Evolutionary conservation across 352 stramenopile genomes (phyloP), one percentile per base, ranked within the genome.

Genomic region (Pythium rishiriense): DNA sequence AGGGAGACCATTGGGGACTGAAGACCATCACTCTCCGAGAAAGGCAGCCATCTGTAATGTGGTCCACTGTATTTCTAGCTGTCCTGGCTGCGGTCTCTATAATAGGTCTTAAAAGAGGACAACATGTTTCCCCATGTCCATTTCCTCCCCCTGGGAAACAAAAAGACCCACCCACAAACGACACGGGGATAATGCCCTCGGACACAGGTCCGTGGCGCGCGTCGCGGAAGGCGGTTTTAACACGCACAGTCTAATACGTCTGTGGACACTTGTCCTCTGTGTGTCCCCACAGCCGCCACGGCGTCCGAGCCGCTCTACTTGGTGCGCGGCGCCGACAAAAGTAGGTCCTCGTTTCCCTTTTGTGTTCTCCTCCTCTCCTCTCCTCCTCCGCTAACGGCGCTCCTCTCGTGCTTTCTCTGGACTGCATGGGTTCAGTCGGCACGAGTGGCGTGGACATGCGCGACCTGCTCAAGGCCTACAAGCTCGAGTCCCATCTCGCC

Each of bases 401-500:
- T 9, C 56, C 46, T 39, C 54, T 59, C 37, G 37, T 19, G 17
- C 21, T n/a, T 9, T 41, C 25, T 26, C 35, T 35, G 9, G n/a
- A n/a, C n/a, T 33, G 4, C 24, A 22, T 24, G 4, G 12, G 3
- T 21, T n/a, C 39, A 93, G 84, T 91, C 59, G 77, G 85, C 39
- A 22, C 73, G 10, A 78, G 91, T 69, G 82, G 71, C 21, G 72
- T 91, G 45, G 69, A 90, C 63, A 87, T 79, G 56, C 67, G 64
- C 26, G 76, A 76, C 37, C 66, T 94, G 24, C 84, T 94, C 72
- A 74, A 73, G 33, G 73, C 85, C 58, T 91, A 85, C 66, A 76
- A 87, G 45, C 75, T 94, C 26, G 80, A 92, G 64, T 58, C 73
- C 15, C 80, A 83, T 17, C 55, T 85, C 37, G 57, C 65, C 47